Base-by-base conservation (phyloP, 2,329 filamentous ascomycete species). In the Pyricularia grisea region DNA sequence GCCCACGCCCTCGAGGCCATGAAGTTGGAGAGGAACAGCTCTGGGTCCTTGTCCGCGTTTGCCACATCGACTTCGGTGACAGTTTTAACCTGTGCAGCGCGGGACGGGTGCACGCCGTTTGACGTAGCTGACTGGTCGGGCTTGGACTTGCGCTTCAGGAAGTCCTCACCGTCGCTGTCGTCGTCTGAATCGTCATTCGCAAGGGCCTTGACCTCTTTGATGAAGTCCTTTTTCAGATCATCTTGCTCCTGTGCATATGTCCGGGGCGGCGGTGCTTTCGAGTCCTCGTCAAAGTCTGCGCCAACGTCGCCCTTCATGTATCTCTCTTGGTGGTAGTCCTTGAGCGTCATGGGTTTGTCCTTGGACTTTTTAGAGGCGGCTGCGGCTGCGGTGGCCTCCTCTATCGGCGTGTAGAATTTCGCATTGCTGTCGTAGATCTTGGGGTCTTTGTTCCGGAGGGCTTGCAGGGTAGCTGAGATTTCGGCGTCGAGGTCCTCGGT, bases 21-120 rank as follows among this genome's bases (percentile, higher is more conserved):
- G 81, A 97, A 99, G 78, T 97, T 97, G 68, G 92, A 94, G n/a
- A 99, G 82, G 77, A 93, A 99, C 0, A 87, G 90, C 76, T 98
- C 94, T 0, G 78, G 95, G 76, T 99, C 90, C 77, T 92, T 91
- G 75, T 97, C 92, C 55, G 95, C 93, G 70, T 87, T 86, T 66
- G 88, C 84, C 63, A 97, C 82, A 74, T 95, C 90, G 14, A 86
- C 74, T 69, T 92, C 83, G 28, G 78, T 83, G 67, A 84, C 77
- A 6, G 20, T 55, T 72, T 84, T 83, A 11, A 82, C 78, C 63
- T 83, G 76, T 14, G 77, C 77, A 28, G 79, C 81, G 71, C 87
- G 81, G 5, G 86, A 87, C 4, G 87, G 86, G 74, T 90, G 87
- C 6, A 89, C 76, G 58, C 85, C 83, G 68, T 83, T 76, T 20